Conservation (phyloP, 202 grass and related monocot species). For the Zoysia matrella region DNA sequence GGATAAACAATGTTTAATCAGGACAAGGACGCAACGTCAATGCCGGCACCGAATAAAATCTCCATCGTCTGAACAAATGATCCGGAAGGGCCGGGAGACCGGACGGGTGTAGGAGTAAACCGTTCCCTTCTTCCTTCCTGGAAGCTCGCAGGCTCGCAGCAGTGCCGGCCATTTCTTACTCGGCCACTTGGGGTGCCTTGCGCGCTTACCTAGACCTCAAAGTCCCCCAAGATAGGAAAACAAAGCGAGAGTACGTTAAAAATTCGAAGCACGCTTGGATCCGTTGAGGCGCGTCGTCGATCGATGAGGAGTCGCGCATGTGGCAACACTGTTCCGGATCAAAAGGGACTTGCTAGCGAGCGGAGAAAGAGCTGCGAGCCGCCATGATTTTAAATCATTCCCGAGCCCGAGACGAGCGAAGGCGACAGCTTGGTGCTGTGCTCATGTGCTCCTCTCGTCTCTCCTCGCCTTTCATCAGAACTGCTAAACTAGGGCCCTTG, state of each 20-base stretch:
- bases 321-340: constrained; percentile 37
- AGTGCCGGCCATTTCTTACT: constrained; percentile 29
- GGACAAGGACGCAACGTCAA: neutral
- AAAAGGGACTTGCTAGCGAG: constrained; percentile 1
- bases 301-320: constrained; percentile 9
- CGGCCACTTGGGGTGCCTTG: neutral
- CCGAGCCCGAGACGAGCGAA: constrained; percentile 29
- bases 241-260: neutral
- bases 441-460: constrained; percentile 32
- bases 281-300: neutral
- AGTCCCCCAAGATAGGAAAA: constrained; percentile 23
- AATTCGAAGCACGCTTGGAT: neutral
- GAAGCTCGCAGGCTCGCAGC: constrained; percentile 19
- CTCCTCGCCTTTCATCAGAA: neutral
- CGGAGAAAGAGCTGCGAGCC: neutral
- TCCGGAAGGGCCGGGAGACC: neutral
- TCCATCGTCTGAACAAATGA: neutral
- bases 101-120: neutral
- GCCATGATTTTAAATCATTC: constrained; percentile 46
- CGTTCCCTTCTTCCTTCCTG: neutral
- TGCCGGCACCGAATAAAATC: neutral
- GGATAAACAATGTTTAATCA: neutral
- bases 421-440: constrained; percentile 41
- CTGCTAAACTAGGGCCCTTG: constrained; percentile 17
- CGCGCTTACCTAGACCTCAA: neutral